Base-by-base conservation (phyloP, 192 early-diverging fungal genomes). In the Coemansia nantahalensis region DNA sequence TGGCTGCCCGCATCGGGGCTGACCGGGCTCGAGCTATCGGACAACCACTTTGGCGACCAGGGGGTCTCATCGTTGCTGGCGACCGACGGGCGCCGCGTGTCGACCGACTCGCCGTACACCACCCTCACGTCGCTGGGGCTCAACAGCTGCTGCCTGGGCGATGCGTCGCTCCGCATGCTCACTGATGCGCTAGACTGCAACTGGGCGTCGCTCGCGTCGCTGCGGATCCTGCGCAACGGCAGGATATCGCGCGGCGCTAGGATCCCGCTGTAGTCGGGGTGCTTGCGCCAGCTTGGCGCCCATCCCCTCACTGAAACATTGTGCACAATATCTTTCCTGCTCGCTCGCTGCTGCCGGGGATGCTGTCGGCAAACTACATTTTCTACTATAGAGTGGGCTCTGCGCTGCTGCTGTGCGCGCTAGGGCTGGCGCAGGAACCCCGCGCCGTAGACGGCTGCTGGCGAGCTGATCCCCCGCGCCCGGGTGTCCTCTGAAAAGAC, bases 31-130 rank as follows among this genome's bases (percentile, higher is more conserved):
- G 72, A 75, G 32, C 49, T 75, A 26, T 68, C 65, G 4, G 72
- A 75, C 48, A 75, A 75, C 44, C 58, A 75, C 39, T 75, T 75
- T 60, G 72, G 72, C 17, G 72, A 75, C 22, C 72, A 75, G 45
- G 72, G 72, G 13, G 50, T 75, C 11, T 31, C 53, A 0, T 56
- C 72, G 16, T 39, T 75, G 12, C 37, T 68, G 11, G 36, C 59
- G n/a, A 51, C 49, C 2, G 51, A 58, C 24, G 21, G 36, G 1
- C 33, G 33, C 4, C 22, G 26, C 35, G 21, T 15, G 18, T 14
- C 16, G 8, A 35, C 21, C 13, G 32, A 44, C 12, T 36, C 28
- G 5, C 18, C 26, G 31, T 50, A 62, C 31, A 60, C 59, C 7
- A 52, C 48, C 49, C 30, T 75, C 32, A 68, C 32, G 19, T 59